Base-by-base conservation (phyloP, 2,329 filamentous ascomycete genomes). In the Clarireedia sp. region DNA sequence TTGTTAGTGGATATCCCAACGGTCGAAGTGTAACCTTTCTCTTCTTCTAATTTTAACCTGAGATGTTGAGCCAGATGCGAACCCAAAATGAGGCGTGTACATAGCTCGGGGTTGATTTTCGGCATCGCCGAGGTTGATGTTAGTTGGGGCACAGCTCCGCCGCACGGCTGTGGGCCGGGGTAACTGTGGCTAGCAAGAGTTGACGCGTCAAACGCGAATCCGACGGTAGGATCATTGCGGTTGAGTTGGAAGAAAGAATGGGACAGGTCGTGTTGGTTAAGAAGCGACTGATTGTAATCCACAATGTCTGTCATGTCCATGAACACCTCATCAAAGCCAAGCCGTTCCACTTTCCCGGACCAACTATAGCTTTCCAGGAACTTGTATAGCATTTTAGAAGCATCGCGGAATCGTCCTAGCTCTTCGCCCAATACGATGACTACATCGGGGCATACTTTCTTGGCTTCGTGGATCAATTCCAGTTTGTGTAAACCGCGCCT, bases 1-100 rank as follows among this genome's bases (percentile, higher is more conserved):
- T 97, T 97, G 66, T 86, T 92, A 0, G 89, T 95, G 2, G 90
- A 86, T 21, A 97, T 83, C 3, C 92, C 92, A 43, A 89, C 90
- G 1, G 91, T 92, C 26, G 87, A 87, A 0, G 90, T 96, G 71
- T 92, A 96, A 1, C 90, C 89, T 65, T 84, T 86, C 46, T 89
- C 77, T 46, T 83, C 75, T 65, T 95, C 87, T 10, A 97, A 74
- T 65, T 81, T 80, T 55, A 78, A 73, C 12, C 92, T 84, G 24
- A 97, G 70, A 67, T 92, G 77, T 29, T 81, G 75, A 5, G 90
- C 90, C 33, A 97, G 73, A 71, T 96, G 90, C 10, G 90, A 94
- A 4, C 83, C 91, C 8, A 96, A 74, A 12, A 86, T 73, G 36
- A 96, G 76, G 41, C 87, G 83, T n/a, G 49, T 59, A 17, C 55